These are phyloP conservation scores for Nigrograna mackinnonii DNA, from an alignment of 2,329 filamentous ascomycete species.

Conservation along the genomic window DNA sequence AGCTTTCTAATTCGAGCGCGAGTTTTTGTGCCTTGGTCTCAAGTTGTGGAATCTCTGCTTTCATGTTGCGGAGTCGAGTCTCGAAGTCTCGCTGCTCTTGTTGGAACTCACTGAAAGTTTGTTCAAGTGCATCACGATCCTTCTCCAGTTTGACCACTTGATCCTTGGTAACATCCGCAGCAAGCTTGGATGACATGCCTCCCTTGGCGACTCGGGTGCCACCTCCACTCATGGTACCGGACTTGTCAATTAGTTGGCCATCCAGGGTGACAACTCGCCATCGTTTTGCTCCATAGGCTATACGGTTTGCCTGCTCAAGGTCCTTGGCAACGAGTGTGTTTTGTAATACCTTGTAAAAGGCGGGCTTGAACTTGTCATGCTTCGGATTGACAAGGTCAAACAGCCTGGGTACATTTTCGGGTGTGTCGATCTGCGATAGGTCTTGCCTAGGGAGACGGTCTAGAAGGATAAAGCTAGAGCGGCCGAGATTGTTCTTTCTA, in stretches of 20 bases:
- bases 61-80: slow-evolving; percentile 69
- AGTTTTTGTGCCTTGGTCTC: slow-evolving; percentile 94
- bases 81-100: slow-evolving; percentile 83
- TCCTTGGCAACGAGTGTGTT: slow-evolving; percentile 94
- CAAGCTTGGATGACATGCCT: slow-evolving; percentile 94
- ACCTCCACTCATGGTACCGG: slow-evolving; percentile 98
- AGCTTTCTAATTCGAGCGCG: slow-evolving; percentile 83
- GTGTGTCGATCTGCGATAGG: slow-evolving; percentile 79
- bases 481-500: slow-evolving; percentile 93
- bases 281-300: slow-evolving; percentile 89
- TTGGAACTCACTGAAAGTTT: slow-evolving; percentile 82
- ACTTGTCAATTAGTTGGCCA: slow-evolving; percentile 95
- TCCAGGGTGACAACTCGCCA: slow-evolving; percentile 97
- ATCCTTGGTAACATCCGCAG: slow-evolving; percentile 84
- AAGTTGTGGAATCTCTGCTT: slow-evolving; percentile 77
- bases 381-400: slow-evolving; percentile 93
- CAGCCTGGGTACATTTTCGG: slow-evolving; percentile 86
- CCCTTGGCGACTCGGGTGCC: slow-evolving; percentile 88
- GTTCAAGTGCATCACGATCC: slow-evolving; percentile 83
- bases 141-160: slow-evolving; percentile 85
- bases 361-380: slow-evolving; percentile 81
- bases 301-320: slow-evolving; percentile 93
- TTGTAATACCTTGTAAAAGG: slow-evolving; percentile 94
- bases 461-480: slow-evolving; percentile 95
- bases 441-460: slow-evolving; percentile 83